Evolutionary conservation across 1,139 yeast genomes (phyloP), one percentile per base, ranked within the genome.

Genomic region (Saccharomycopsis hybrid): DNA sequence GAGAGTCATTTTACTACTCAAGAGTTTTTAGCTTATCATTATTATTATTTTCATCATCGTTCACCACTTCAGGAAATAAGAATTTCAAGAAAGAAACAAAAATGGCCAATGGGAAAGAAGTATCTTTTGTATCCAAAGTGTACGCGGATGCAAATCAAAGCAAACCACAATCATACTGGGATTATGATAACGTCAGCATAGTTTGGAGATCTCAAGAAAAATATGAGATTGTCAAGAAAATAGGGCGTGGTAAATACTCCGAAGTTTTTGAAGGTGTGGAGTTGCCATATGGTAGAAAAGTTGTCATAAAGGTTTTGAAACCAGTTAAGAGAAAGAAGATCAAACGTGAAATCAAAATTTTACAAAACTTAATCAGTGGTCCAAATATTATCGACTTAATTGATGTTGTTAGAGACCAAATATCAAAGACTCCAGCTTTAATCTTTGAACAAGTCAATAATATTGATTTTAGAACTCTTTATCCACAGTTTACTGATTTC

Each of bases 281-380:
- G 62, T 69, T 82, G 47, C 73, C 78, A 53, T 73, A 72, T 47
- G 71, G 71, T 47, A 66, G 68, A 46, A 75, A 77, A 41, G 80
- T 83, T 59, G 96, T 94, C 47, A 88, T 94, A 61, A 94, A 94
- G 65, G 97, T 92, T 57, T 77, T 94, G 61, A 94, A 94, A 66
- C 99, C 99, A 2, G 97, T 94, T 44, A 92, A 92, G 69, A 78
- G 94, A 68, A 92, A 92, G 76, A 94, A 94, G 73, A 92, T 94
- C 59, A 88, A 87, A 72, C 77, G 98, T 60, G 99, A 94, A 65
- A 89, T 94, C 57, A 85, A 89, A 64, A 92, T 94, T 53, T 73
- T 94, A 60, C 90, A 89, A 67, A 92, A 94, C 66, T 73, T 94
- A 59, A 81, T 86, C 2, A 85, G 85, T 9, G 96, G 96, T 0